Base-by-base conservation (phyloP, 2,329 filamentous ascomycete genomes). In the Fusarium lateritium region DNA sequence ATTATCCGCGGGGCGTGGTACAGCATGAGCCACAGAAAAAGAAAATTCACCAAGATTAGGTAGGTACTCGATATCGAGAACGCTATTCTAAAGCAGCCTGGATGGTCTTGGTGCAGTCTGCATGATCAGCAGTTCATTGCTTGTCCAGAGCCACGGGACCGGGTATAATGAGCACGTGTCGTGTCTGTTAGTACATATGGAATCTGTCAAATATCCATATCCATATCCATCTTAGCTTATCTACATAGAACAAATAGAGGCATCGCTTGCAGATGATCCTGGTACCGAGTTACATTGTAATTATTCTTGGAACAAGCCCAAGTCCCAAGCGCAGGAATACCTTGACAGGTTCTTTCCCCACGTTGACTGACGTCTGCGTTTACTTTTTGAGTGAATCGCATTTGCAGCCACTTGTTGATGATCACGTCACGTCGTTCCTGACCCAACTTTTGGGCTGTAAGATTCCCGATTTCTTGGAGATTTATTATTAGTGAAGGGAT, bases 131-230 rank as follows among this genome's bases (percentile, higher is more conserved):
- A 47, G 38, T 39, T 47, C 44, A 46, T 47, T 10, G 5, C 28
- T 38, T 56, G 22, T 36, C 55, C 60, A 62, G 51, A 68, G 57
- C 62, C 69, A 62, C 53, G 51, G 56, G 66, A 68, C 65, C 63
- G 57, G 64, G 52, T 54, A 45, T 15, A 26, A 43, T 28, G 21
- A 43, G 70, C 70, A 72, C 70, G 65, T 73, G 68, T 60, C 58
- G 14, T 11, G 28, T 47, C 44, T 34, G 47, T 43, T 31, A 13
- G 14, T 42, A 19, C 19, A 19, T 19, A 24, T 31, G 24, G 24
- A 39, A 59, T 43, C 60, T 47, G 45, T 64, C 45, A 50, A 54
- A 44, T 65, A 53, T 62, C 64, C 28, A 31, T 31, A 28, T 9
- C 26, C 9, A 8, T 28, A 31, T 31, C 10, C 28, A 54, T 54